A percentile compares a stretch with the other conserved stretches of the same genome.
Evolutionary conservation across 768 basidiomycete species (phyloP).

Genomic region (Boletus insuetus): DNA sequence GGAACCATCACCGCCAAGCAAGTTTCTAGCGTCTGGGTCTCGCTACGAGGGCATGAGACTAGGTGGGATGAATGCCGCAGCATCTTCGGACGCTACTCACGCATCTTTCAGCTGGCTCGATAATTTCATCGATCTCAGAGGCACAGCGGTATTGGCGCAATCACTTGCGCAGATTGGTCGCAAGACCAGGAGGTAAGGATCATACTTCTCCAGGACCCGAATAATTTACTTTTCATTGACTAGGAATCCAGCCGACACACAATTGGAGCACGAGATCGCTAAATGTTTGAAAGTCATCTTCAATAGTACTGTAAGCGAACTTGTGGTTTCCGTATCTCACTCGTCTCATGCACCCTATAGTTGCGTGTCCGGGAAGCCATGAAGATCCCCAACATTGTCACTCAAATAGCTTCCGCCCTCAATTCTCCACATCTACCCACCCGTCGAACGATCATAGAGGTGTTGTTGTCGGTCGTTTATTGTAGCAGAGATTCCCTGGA

Average conservation of each 20-base stretch:
- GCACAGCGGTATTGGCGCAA: constrained; percentile 83
- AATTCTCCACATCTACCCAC: constrained; percentile 78
- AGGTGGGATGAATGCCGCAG: constrained; percentile 45
- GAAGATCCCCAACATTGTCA: constrained; percentile 68
- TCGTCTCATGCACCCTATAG: constrained; percentile 35
- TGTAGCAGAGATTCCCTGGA: constrained; percentile 60
- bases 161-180: constrained; percentile 72
- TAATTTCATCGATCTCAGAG: constrained; percentile 70
- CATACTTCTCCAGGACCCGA: not conserved
- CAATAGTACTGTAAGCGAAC: constrained; percentile 53
- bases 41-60: constrained; percentile 75
- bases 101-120: constrained; percentile 66
- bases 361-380: constrained; percentile 69
- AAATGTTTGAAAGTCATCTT: constrained; percentile 85
- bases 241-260: constrained; percentile 49
- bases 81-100: constrained; percentile 16
- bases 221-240: constrained; percentile 5
- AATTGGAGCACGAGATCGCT: constrained; percentile 82
- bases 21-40: constrained; percentile 72
- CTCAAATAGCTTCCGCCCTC: constrained; percentile 77
- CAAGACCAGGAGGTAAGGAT: constrained; percentile 61
- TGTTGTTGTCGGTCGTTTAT: constrained; percentile 71
- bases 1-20: constrained; percentile 81
- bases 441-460: constrained; percentile 74
- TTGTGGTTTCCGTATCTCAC: not conserved